Base-by-base conservation (phyloP, 2,329 filamentous ascomycete species). In the Diaporthe citriasiana region DNA sequence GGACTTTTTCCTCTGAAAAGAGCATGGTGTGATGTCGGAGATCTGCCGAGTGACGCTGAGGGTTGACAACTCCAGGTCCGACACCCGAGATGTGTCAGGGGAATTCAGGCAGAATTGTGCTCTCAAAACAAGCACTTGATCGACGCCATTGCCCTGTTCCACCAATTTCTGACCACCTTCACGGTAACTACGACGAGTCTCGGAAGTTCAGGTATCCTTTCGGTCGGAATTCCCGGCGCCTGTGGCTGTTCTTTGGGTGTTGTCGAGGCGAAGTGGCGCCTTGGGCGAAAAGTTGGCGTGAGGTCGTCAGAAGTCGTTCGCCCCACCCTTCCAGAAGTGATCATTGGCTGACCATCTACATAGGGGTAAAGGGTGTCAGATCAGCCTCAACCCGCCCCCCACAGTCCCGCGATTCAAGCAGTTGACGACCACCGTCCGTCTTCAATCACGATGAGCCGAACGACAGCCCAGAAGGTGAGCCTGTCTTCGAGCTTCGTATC, bases 61-160 rank as follows among this genome's bases (percentile, higher is more conserved):
- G 19, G 42, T 12, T 47, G 45, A 47, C 22, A 51, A 4, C 40
- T 45, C 30, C 22, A 27, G 30, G 63, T 51, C 63, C 63, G 63
- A 66, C 45, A 66, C 63, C 63, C 47, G 47, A 68, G 47, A 66
- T n/a, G 63, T 66, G 30, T 51, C 63, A 68, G 53, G 25, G 35
- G 50, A 66, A 30, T 66, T 72, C 70, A 72, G 70, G 70, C 70
- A 72, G 10, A 72, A 72, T 72, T 55, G 50, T 17, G 59, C 50
- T 47, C 70, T 72, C 68, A 66, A 40, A 17, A 51, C 30, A 66
- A 33, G 59, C 57, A 66, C 57, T 55, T 57, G 70, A 72, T 57
- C 59, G 70, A 57, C 59, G 59, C 47, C 70, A 65, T 65, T 33
- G 33, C 59, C 50, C 25, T 63, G 59, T 22, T 45, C 57, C 45